Evolutionary conservation across 2,329 filamentous ascomycete species (phyloP).

Genomic region (Pseudopyrenochaeta lycopersici): DNA sequence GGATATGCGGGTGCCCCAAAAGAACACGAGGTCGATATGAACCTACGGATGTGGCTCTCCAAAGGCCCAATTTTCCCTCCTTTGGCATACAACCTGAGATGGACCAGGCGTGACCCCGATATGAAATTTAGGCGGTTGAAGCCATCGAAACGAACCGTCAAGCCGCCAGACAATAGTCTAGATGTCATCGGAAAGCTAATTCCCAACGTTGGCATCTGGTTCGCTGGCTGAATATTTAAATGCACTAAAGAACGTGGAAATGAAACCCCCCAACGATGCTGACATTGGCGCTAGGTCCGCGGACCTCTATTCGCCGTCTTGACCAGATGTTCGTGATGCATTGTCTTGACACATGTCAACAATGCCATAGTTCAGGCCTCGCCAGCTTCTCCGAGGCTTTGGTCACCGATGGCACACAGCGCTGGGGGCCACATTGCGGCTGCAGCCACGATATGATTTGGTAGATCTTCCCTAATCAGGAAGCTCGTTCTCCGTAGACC

Average conservation of each 20-base stretch:
- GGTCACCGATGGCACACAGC: background rate
- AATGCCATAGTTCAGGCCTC: background rate
- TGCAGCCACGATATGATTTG: conserved; percentile 5
- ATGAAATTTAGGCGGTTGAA: background rate
- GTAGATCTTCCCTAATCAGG: background rate
- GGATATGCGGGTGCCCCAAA: conserved; percentile 2
- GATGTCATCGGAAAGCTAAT: background rate
- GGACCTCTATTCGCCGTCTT: background rate
- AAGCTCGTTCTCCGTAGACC: background rate
- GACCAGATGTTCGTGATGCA: background rate
- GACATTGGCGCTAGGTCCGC: background rate
- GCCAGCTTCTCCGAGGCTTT: background rate
- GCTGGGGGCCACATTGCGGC: conserved; percentile 2
- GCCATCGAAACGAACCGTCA: background rate
- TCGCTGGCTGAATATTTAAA: conserved; percentile 1
- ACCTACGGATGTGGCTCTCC: conserved; percentile 5
- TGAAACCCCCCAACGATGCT: conserved; percentile 1
- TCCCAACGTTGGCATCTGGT: background rate
- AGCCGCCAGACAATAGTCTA: background rate
- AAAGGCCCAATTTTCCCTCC: background rate
- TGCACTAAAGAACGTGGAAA: background rate
- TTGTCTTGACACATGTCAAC: background rate
- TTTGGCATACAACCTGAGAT: background rate
- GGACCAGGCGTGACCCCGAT: background rate
- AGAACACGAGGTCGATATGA: background rate